A percentile compares a stretch with the other conserved stretches of the same genome.
phyloP scores from a whole-genome alignment of 1,284 basidiomycete species.

The Peniophora sp. region DNA sequence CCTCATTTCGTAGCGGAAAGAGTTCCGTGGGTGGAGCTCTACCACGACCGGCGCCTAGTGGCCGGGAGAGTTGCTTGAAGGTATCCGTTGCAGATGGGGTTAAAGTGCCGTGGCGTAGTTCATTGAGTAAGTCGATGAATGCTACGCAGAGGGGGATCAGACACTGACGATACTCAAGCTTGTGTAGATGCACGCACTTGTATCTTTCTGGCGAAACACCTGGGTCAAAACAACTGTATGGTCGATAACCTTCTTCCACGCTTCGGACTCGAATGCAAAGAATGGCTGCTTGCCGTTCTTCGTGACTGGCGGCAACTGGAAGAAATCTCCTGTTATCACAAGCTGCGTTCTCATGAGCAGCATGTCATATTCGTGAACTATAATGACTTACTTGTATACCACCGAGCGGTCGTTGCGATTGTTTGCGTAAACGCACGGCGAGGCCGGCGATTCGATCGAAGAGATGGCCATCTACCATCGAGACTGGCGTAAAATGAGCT shows the following conservation, averaged over 20 bases:
- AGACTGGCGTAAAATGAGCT: constrained; percentile 51
- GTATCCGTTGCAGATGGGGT: constrained; percentile 33
- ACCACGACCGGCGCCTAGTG: constrained; percentile 30
- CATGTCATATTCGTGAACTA: background rate
- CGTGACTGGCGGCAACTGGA: constrained; percentile 90
- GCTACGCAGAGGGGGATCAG: constrained; percentile 29
- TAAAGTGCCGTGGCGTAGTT: constrained; percentile 73
- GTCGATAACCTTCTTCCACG: constrained; percentile 75
- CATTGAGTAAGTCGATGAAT: constrained; percentile 87
- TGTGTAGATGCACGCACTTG: constrained; percentile 8
- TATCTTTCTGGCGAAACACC: constrained; percentile 19
- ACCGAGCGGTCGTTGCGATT: constrained; percentile 73
- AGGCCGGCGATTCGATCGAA: constrained; percentile 73
- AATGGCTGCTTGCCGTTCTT: constrained; percentile 32
- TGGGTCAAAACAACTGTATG: constrained; percentile 79
- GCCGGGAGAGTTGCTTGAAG: constrained; percentile 39
- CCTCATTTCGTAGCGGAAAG: constrained; percentile 60
- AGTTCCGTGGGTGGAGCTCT: constrained; percentile 45
- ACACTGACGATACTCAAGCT: background rate
- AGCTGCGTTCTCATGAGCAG: constrained; percentile 35
- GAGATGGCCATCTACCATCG: constrained; percentile 92
- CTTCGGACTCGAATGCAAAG: constrained; percentile 87
- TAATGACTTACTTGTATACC: constrained; percentile 74
- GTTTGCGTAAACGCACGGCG: constrained; percentile 36
- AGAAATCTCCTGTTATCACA: constrained; percentile 92